These are phyloP conservation scores for Solanum chacoense DNA, from an alignment of 305 asterid genomes.

Conservation along the genomic window DNA sequence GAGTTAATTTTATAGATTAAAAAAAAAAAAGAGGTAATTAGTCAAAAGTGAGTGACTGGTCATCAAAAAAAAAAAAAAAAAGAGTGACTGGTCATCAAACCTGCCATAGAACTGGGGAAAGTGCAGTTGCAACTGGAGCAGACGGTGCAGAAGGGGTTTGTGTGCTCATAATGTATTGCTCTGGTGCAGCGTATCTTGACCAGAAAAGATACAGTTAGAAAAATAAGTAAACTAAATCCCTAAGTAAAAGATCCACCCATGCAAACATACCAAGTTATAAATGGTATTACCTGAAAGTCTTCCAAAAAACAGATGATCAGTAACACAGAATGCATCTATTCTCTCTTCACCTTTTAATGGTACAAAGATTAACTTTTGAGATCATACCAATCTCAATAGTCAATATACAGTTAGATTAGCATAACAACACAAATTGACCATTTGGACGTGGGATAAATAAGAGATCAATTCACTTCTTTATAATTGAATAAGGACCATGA, in stretches of 20 bases:
- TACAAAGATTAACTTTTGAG: not conserved
- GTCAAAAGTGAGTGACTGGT: not conserved
- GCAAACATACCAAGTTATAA: not conserved
- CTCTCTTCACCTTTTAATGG: not conserved
- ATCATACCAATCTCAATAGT: not conserved
- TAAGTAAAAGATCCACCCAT: not conserved
- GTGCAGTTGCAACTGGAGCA: slow-evolving; percentile 88
- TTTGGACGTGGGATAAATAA: not conserved
- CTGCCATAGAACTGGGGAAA: slow-evolving; percentile 98
- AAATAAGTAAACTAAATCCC: not conserved
- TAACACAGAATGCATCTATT: not conserved
- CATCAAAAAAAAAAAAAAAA: not conserved
- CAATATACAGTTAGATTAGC: not conserved
- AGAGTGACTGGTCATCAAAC: slow-evolving; percentile 16
- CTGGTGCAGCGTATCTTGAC: slow-evolving; percentile 88
- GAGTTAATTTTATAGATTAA: not conserved
- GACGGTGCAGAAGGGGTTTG: slow-evolving; percentile 99
- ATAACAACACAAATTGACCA: not conserved
- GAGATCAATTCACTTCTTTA: not conserved
- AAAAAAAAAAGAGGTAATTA: not conserved
- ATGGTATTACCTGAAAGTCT: not conserved
- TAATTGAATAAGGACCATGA: not conserved
- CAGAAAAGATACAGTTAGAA: not conserved
- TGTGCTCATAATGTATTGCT: slow-evolving; percentile 96
- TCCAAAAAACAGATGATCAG: not conserved